Base-by-base conservation (phyloP, 345 rosid species). In the Combretum micranthum region DNA sequence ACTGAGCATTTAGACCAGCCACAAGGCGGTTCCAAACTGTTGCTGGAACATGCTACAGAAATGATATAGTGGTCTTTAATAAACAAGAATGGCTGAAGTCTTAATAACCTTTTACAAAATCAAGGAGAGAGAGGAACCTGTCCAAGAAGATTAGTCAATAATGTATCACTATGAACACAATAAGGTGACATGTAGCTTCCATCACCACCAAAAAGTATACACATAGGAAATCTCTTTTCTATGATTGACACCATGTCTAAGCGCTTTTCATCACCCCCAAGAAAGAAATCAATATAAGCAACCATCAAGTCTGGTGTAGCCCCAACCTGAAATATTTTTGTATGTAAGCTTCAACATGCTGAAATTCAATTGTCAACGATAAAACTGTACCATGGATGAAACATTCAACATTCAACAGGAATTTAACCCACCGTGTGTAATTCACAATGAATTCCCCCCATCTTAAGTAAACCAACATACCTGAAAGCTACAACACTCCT, bases 131-230 rank as follows among this genome's bases (percentile, higher is more conserved):
- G 15, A 73, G 54, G 55, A 71, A 66, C 99, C 97, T 93, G 99
- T 78, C 90, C 91, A 64, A 93, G 85, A 63, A 93, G 94, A 82
- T 78, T 93, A 52, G 92, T 85, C 73, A 93, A 56, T 65, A 89
- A 70, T 44, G 75, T 45, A 71, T 93, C 99, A 56, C 83, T 83
- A 54, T 82, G 85, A 70, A 93, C 91, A 72, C 72, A 80, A 68
- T 84, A 89, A 20, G 97, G 99, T 61, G 99, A 87, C 99, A 89
- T 89, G 64, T 89, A 93, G 75, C 99, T 87, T 71, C 99, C 99
- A 69, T 85, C 73, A 51, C 99, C 99, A 17, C 99, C 97, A 77
- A 93, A 87, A 60, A 93, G 79, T 69, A 89, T 80, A 76, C 96
- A 93, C 99, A 93, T 87, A 26, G 96, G 99, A 62, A 85, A 89